Evolutionary conservation across 2,329 filamentous ascomycete species (phyloP), one percentile per base, ranked within the genome.

Genomic region (Rhynchosporium agropyri): DNA sequence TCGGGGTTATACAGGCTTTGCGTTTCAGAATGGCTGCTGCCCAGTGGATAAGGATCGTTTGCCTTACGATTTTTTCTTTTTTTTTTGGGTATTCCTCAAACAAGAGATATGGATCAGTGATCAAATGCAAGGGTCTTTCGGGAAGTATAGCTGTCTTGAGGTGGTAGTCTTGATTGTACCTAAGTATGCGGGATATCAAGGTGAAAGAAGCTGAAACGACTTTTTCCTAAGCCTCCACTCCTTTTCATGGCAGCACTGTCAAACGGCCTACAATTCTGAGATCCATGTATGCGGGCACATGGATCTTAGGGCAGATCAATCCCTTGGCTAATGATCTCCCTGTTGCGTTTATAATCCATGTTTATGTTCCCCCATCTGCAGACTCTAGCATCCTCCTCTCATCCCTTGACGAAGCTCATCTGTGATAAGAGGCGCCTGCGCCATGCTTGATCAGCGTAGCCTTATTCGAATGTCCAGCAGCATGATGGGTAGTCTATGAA

Each of bases 71-170:
- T 40, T 28, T 33, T 60, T 64, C 62, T 59, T 62, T 67, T 64
- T 63, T 67, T 42, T 50, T 60, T 10, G 49, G 38, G 60, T 28
- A 60, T 45, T 53, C 48, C 55, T 60, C 38, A 64, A 61, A 45
- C 50, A 50, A 55, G 26, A 58, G 43, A 38, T 20, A 43, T 50
- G 43, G 50, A 66, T 60, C 56, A 62, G 12, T 50, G 53, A 54
- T 53, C 51, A 36, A 61, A 60, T 45, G 62, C 58, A 64, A 63
- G 65, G 65, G 62, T 53, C 29, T 49, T 55, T 46, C 62, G 60
- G 56, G 50, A 56, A 46, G 40, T 57, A 46, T 59, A 56, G 50
- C 45, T 65, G 63, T 65, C 55, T 67, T 50, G 63, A 61, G 46
- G 45, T 20, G 20, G 20, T 20, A 20, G 20, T 20, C 20, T 20